Evolutionary conservation across 2,329 filamentous ascomycete species (phyloP), one percentile per base, ranked within the genome.

Genomic region (Aspergillus chevalieri): DNA sequence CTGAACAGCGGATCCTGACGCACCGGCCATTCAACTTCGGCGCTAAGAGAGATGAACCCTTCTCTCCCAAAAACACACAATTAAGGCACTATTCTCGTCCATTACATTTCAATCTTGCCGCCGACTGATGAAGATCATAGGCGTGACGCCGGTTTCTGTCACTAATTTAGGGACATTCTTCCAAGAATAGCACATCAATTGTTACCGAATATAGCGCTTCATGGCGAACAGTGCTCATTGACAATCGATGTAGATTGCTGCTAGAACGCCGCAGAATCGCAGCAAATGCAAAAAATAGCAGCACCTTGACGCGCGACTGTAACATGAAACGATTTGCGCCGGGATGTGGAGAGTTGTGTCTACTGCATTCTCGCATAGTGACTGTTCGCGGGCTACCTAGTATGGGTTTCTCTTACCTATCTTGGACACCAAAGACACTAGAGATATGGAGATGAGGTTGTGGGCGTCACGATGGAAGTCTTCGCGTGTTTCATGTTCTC

Each of bases 401-500:
- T 47, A 62, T 59, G 56, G 57, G 55, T 52, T 55, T 48, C 55
- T 55, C n/a, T 36, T 36, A 17, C 34, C 34, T 36, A 17, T 17
- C 8, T 17, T 36, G 34, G 26, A 30, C 2, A 4, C 9, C 26
- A 10, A 30, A 30, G 26, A 30, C 26, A 10, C 26, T 10, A 12
- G 10, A 30, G 26, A 30, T 30, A 30, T 38, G 34, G n/a, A 5
- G n/a, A 19, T 38, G 34, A 19, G 6, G 9, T 17, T 48, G 52
- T 56, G 57, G 61, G 61, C 60, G 62, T 66, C 55, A 57, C 51
- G 44, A 64, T 66, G 63, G 63, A 63, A 60, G 57, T 59, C 57
- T 59, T 59, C 62, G 57, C 59, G 63, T 69, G 68, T 71, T 71
- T 71, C 69, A 71, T 55, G 54, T 66, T 65, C 53, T 63, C 52